Evolutionary conservation across 2,329 filamentous ascomycete genomes (phyloP).

Genomic region (Cyclaneusma minus): DNA sequence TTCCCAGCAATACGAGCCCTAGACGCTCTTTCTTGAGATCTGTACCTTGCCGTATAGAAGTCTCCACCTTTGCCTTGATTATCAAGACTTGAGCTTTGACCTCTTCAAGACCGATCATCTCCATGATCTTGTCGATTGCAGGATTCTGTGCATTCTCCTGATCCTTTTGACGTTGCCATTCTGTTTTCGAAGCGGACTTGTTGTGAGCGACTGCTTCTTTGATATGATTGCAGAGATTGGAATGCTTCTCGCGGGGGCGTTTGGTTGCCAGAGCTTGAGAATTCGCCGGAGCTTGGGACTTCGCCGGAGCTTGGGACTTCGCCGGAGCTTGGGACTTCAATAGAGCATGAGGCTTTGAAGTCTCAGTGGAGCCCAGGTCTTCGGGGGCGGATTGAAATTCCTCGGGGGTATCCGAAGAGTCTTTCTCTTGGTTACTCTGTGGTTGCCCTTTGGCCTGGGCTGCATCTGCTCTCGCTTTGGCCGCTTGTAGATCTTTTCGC

Average conservation of each 20-base stretch:
- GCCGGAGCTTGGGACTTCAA: too few relatives aligned
- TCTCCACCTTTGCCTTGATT: constrained; percentile 50
- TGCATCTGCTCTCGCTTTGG: constrained; percentile 19
- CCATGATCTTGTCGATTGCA: constrained; percentile 48
- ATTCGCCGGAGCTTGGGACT: not conserved
- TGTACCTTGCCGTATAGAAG: constrained; percentile 36
- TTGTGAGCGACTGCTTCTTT: constrained; percentile 9
- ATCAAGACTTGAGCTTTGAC: constrained; percentile 49
- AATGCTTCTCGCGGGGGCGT: not conserved
- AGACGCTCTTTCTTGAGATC: constrained; percentile 43
- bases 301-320: not conserved
- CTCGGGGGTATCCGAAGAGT: not conserved
- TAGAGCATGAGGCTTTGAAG: not conserved
- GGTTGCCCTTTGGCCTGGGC: constrained; percentile 7
- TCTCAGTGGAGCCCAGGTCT: not conserved
- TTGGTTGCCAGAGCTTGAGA: not conserved
- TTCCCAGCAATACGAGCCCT: constrained; percentile 48
- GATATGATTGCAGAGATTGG: constrained; percentile 6
- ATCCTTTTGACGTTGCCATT: constrained; percentile 48
- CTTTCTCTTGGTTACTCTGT: not conserved
- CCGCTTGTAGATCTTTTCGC: constrained; percentile 26
- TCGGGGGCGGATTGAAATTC: not conserved
- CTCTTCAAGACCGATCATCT: constrained; percentile 53
- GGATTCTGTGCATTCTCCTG: constrained; percentile 32
- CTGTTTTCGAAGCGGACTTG: constrained; percentile 21